A percentile compares a stretch with the other conserved stretches of the same genome.
Evolutionary conservation across 2,329 filamentous ascomycete species (phyloP).

Genomic region (Plenodomus tracheiphilus): DNA sequence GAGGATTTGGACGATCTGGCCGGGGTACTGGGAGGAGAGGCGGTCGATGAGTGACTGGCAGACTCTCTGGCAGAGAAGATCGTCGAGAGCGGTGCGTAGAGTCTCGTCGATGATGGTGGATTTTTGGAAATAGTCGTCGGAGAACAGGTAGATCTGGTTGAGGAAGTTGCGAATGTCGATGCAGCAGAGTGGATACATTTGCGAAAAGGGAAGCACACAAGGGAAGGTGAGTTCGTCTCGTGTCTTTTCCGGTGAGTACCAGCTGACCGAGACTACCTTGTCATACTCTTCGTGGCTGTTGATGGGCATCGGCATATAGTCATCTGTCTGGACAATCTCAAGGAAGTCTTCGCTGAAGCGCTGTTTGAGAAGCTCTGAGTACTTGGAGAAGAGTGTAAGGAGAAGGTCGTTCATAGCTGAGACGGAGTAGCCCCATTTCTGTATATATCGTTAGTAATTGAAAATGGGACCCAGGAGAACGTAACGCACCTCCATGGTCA

Average conservation of each 20-base stretch:
- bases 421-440: constrained; percentile 91
- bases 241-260: constrained; percentile 85
- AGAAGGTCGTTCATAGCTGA: constrained; percentile 80
- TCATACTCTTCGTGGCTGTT: constrained; percentile 88
- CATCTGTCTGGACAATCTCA: constrained; percentile 87
- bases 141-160: constrained; percentile 98
- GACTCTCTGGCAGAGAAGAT: constrained; percentile 89
- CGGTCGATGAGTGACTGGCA: constrained; percentile 88
- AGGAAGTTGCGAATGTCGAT: constrained; percentile 98
- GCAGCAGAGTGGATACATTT: constrained; percentile 98
- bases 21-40: constrained; percentile 88
- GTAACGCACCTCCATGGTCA: constrained; percentile 87
- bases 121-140: constrained; percentile 92
- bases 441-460: constrained; percentile 7
- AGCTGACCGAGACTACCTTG: constrained; percentile 93
- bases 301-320: constrained; percentile 99
- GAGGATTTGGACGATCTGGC: constrained; percentile 96
- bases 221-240: constrained; percentile 81
- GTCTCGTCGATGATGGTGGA: constrained; percentile 89
- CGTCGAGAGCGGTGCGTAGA: constrained; percentile 83
- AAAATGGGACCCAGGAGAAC: background rate
- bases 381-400: constrained; percentile 89
- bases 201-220: constrained; percentile 93
- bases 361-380: constrained; percentile 85
- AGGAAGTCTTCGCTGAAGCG: constrained; percentile 96